Evolutionary conservation across 2,329 filamentous ascomycete species (phyloP), one percentile per base, ranked within the genome.

Genomic region (Aspergillus sp.): DNA sequence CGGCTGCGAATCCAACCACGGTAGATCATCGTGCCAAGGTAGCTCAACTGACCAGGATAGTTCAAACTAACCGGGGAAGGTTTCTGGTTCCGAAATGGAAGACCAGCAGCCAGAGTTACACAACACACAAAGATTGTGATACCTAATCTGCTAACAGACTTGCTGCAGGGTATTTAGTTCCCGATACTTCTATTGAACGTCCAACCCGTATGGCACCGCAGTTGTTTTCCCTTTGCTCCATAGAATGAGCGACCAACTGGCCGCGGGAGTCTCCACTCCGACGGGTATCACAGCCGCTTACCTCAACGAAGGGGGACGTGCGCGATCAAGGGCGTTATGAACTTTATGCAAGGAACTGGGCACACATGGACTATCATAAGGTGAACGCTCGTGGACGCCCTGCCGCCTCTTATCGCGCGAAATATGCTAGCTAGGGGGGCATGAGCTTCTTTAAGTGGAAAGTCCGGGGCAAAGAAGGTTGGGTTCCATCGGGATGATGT

Each of bases 401-500:
- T 4, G n/a, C 8, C 25, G 8, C 47, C 5, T 28, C 25, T 17
- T 19, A 50, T 50, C 47, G n/a, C n/a, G 25, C 25, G 47, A 17
- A 23, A 49, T 30, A 49, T 49, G 47, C 25, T 50, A 50, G 41
- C 19, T 23, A 45, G 9, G 15, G 21, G 21, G 45, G 5, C 2
- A 28, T 48, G 15, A 49, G 45, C 15, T 28, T 30, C n/a, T 17
- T 30, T 12, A 8, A 15, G 25, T 50, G 47, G 47, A 50, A 30
- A 50, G 32, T 50, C 47, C 47, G 47, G 47, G 47, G 47, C 47
- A 50, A 30, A 30, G 47, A 50, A 36, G 47, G 47, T 30, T 17
- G 30, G 47, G 10, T n/a, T 19, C 25, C n/a, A 30, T 50, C 47
- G 25, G 47, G 47, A 32, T 50, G 47, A 50, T 28, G 8, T 32